These are phyloP conservation scores for Suhomyces maxii DNA, from an alignment of 1,139 yeast genomes.

Conservation along the genomic window DNA sequence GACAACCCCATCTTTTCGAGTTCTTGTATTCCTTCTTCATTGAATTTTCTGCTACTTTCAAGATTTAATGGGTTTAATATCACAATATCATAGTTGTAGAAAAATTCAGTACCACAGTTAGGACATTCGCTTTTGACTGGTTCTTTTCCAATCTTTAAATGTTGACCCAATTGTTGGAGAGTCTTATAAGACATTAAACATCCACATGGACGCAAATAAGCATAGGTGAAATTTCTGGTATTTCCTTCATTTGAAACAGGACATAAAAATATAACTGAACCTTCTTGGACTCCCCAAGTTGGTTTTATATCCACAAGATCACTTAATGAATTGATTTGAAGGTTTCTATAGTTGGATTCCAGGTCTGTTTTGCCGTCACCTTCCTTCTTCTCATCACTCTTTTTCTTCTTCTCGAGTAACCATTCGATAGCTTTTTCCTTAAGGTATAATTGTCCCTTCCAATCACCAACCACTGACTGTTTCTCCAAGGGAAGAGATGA, in stretches of 20 bases:
- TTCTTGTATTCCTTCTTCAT: conserved; percentile 33
- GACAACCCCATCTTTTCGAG: conserved; percentile 14
- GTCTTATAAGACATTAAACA: conserved; percentile 35
- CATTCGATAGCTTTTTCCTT: conserved; percentile 67
- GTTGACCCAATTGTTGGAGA: conserved; percentile 17
- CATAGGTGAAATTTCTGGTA: conserved; percentile 18
- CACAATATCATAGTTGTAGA: conserved; percentile 33
- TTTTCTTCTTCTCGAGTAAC: conserved; percentile 38
- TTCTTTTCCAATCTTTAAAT: conserved; percentile 2
- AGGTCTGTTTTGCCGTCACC: conserved; percentile 31
- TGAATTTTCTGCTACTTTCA: conserved; percentile 27
- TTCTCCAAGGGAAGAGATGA: conserved; percentile 27
- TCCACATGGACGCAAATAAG: conserved; percentile 42
- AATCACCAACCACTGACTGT: conserved; percentile 61
- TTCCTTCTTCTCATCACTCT: conserved; percentile 20
- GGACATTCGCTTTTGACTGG: conserved; percentile 30
- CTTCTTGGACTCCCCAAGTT: conserved; percentile 19
- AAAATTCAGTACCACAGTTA: conserved; percentile 27
- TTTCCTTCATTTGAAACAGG: conserved; percentile 13
- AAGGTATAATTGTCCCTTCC: conserved; percentile 64
- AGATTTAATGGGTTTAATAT: conserved; percentile 25
- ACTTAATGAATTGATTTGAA: conserved; percentile 16
- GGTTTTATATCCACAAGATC: conserved; percentile 33
- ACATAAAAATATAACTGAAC: conserved; percentile 41
- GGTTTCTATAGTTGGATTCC: conserved; percentile 24